These are phyloP conservation scores for Kwoniella shivajii DNA, from an alignment of 1,284 basidiomycete species.

Conservation along the genomic window DNA sequence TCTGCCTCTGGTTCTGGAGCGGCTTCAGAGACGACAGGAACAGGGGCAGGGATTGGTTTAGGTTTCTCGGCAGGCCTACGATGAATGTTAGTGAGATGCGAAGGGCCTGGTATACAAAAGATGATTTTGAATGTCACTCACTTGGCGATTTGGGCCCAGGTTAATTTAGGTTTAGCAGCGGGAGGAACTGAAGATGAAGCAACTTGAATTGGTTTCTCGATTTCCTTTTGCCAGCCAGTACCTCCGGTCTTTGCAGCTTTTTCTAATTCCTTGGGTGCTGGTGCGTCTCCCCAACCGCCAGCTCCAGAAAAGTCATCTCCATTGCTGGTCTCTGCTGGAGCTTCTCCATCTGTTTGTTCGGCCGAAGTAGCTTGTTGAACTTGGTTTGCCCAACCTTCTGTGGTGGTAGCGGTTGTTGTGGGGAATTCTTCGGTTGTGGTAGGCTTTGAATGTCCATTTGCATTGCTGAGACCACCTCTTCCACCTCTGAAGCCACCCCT, in stretches of 20 bases:
- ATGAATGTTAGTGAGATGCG: background rate
- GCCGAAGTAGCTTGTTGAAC: constrained; percentile 36
- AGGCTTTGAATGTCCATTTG: constrained; percentile 22
- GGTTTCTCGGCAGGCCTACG: constrained; percentile 52
- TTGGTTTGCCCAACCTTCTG: constrained; percentile 46
- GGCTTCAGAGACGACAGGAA: constrained; percentile 58
- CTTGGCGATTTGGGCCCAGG: constrained; percentile 57
- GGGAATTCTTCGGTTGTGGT: constrained; percentile 28
- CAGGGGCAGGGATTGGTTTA: constrained; percentile 64
- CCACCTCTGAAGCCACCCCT: constrained; percentile 48
- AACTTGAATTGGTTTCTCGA: constrained; percentile 35
- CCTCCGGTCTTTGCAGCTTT: constrained; percentile 44
- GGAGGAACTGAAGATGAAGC: constrained; percentile 24
- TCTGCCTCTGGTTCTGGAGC: constrained; percentile 35
- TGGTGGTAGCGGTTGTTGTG: constrained; percentile 42
- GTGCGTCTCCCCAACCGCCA: constrained; percentile 48
- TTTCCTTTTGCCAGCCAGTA: constrained; percentile 39
- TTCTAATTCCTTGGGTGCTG: constrained; percentile 45
- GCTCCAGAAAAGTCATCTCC: constrained; percentile 47
- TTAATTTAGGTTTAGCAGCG: constrained; percentile 51
- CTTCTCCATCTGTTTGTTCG: constrained; percentile 8
- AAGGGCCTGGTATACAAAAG: no score
- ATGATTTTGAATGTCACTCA: constrained; percentile 23
- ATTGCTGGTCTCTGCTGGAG: constrained; percentile 27
- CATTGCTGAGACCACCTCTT: constrained; percentile 39